Evolutionary conservation across 1,139 yeast species (phyloP).

Genomic region (Diutina neorugosa): DNA sequence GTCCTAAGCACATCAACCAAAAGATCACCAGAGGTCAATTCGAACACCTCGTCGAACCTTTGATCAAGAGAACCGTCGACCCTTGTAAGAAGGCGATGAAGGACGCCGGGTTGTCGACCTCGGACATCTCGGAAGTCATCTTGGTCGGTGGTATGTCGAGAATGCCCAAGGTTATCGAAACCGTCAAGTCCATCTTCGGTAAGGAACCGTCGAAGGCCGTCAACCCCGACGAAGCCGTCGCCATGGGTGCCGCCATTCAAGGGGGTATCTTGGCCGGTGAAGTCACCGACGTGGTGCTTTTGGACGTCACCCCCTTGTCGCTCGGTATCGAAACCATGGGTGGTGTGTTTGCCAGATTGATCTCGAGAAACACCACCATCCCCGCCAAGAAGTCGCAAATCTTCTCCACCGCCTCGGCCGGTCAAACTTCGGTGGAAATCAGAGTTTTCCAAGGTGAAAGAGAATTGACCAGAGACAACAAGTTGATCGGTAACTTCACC

Average conservation of each 20-base stretch:
- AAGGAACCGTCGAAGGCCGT: slow-evolving; percentile 97
- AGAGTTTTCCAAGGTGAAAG: slow-evolving; percentile 99
- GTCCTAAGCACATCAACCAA: slow-evolving; percentile 97
- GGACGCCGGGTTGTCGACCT: slow-evolving; percentile 82
- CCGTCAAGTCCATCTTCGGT: slow-evolving; percentile 87
- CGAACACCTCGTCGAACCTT: slow-evolving; percentile 81
- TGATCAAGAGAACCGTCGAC: slow-evolving; percentile 85
- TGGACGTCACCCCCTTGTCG: slow-evolving; percentile 96
- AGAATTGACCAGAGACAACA: slow-evolving; percentile 97
- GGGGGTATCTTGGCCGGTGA: slow-evolving; percentile 99
- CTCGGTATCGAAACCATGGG: slow-evolving; percentile 98
- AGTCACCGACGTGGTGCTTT: slow-evolving; percentile 85
- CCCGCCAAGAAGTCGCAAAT: slow-evolving; percentile 96
- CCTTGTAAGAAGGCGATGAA: slow-evolving; percentile 98
- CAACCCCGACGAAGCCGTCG: slow-evolving; percentile 99
- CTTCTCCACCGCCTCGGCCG: slow-evolving; percentile 97
- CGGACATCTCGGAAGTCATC: slow-evolving; percentile 88
- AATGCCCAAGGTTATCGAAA: slow-evolving; percentile 98
- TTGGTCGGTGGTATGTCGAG: slow-evolving; percentile 99
- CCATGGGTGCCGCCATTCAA: slow-evolving; percentile 99
- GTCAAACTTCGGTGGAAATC: slow-evolving; percentile 97
- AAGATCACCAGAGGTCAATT: slow-evolving; percentile 88
- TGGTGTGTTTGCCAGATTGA: slow-evolving; percentile 96
- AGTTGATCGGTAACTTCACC: slow-evolving; percentile 95
- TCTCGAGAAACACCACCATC: slow-evolving; percentile 94